Evolutionary conservation across 2,329 filamentous ascomycete genomes (phyloP).

Genomic region (Aureobasidium sp.): DNA sequence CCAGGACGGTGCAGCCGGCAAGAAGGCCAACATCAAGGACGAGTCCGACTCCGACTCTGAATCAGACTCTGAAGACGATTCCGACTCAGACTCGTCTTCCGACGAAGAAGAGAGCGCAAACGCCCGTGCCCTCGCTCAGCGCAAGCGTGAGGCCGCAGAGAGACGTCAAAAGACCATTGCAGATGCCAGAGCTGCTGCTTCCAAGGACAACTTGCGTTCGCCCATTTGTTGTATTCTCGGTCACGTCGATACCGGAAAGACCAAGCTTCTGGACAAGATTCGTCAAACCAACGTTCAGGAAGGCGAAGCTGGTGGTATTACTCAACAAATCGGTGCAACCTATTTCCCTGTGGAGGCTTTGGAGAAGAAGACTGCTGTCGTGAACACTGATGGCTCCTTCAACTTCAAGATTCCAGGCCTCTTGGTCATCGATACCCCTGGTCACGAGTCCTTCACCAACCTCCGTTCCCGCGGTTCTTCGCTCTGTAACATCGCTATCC

Average conservation of each 20-base stretch:
- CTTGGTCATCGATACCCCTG: conserved; percentile 93
- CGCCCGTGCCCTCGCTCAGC: conserved; percentile 63
- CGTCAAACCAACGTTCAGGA: conserved; percentile 98
- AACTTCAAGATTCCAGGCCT: conserved; percentile 98
- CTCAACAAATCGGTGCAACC: conserved; percentile 97
- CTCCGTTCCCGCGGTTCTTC: conserved; percentile 93
- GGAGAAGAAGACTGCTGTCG: conserved; percentile 82
- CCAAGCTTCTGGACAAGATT: conserved; percentile 97
- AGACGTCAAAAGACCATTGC: conserved; percentile 85
- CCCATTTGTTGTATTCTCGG: conserved; percentile 99
- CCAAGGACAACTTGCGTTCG: conserved; percentile 88
- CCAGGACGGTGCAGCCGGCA: conserved; percentile 22
- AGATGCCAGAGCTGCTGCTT: conserved; percentile 82
- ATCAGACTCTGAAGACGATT: conserved; percentile 33
- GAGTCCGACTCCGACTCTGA: conserved; percentile 39
- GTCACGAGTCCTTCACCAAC: conserved; percentile 99
- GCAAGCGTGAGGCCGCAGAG: conserved; percentile 83
- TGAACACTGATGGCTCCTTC: conserved; percentile 84
- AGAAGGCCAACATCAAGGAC: conserved; percentile 22
- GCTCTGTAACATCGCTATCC: conserved; percentile 97
- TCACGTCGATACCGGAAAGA: conserved; percentile 99
- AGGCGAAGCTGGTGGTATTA: conserved; percentile 98
- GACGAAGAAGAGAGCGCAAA: conserved; percentile 71
- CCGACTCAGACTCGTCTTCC: conserved; percentile 53
- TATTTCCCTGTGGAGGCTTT: conserved; percentile 97